A percentile compares a stretch with the other conserved stretches of the same genome.
These are phyloP conservation scores for Begonia fuchsioides DNA, from an alignment of 306 rosid species.

Conservation along the genomic window DNA sequence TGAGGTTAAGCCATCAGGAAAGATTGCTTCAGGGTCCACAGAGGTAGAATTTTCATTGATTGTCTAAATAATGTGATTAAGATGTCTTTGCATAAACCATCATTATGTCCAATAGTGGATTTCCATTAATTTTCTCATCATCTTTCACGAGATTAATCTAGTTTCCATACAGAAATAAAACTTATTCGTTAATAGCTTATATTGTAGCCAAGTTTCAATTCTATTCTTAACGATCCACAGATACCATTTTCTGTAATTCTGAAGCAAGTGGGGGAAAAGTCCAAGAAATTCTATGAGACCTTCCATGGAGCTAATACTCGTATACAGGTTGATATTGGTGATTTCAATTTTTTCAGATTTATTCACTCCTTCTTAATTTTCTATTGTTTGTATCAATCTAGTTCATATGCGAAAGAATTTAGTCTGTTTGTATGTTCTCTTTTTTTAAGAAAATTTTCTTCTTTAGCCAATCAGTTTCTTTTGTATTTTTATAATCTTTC, in stretches of 20 bases:
- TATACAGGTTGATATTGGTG: slow-evolving; percentile 51
- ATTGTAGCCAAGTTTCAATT: neutral
- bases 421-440: too few species aligned
- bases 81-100: too few species aligned
- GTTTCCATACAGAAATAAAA: too few species aligned
- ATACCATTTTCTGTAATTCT: slow-evolving; percentile 66
- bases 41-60: slow-evolving; percentile 39
- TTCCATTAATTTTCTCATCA: too few species aligned
- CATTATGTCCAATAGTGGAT: too few species aligned
- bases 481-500: neutral
- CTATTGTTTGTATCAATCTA: too few species aligned
- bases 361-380: too few species aligned
- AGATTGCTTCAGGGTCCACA: slow-evolving; percentile 61
- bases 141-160: too few species aligned
- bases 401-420: too few species aligned
- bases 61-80: neutral
- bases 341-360: neutral
- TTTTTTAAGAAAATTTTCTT: too few species aligned
- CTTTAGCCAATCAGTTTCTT: too few species aligned
- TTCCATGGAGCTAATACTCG: slow-evolving; percentile 80
- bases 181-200: too few species aligned
- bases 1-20: slow-evolving; percentile 68
- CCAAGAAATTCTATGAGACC: slow-evolving; percentile 65
- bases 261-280: slow-evolving; percentile 37
- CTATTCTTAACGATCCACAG: slow-evolving; percentile 17